Percentiles rank a stretch among this genome's conserved stretches.
Evolutionary conservation across 768 basidiomycete genomes (phyloP).

Genomic region (Kwoniella dendrophila): DNA sequence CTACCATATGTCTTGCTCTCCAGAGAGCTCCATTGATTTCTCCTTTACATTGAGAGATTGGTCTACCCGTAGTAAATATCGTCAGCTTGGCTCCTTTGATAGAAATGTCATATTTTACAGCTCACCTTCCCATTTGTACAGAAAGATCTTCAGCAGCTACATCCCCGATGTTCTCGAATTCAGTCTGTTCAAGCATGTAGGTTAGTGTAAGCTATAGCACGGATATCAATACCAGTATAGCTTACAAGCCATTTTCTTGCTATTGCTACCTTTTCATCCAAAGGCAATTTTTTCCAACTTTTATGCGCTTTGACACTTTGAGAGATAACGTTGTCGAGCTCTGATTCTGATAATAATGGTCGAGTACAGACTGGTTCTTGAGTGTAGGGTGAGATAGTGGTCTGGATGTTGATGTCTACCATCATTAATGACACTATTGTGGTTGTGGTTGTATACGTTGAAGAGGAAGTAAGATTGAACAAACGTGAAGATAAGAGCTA

Average conservation of each 20-base stretch:
- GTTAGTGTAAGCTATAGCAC: slow-evolving; percentile 4
- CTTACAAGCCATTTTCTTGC: slow-evolving; percentile 71
- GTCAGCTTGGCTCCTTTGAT: not conserved
- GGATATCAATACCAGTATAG: not conserved
- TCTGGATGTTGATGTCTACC: slow-evolving; percentile 61
- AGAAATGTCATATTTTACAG: not conserved
- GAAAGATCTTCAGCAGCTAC: slow-evolving; percentile 76
- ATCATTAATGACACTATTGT: slow-evolving; percentile 4
- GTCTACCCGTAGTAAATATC: slow-evolving; percentile 60
- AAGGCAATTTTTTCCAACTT: slow-evolving; percentile 66
- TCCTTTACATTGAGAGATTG: slow-evolving; percentile 73
- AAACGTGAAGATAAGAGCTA: not conserved
- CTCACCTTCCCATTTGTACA: slow-evolving; percentile 87
- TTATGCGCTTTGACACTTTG: slow-evolving; percentile 71
- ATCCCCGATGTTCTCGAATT: slow-evolving; percentile 63
- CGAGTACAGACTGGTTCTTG: slow-evolving; percentile 71
- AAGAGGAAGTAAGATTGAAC: not conserved
- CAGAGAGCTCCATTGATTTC: slow-evolving; percentile 81
- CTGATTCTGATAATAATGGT: slow-evolving; percentile 64
- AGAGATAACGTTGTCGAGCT: slow-evolving; percentile 67
- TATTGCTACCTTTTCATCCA: slow-evolving; percentile 69
- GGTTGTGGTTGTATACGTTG: not conserved
- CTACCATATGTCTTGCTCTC: slow-evolving; percentile 79
- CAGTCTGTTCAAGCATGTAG: slow-evolving; percentile 56
- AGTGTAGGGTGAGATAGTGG: slow-evolving; percentile 79